These are phyloP conservation scores for Penicillium macrosclerotiorum DNA, from an alignment of 495 filamentous ascomycete species.

Conservation along the genomic window DNA sequence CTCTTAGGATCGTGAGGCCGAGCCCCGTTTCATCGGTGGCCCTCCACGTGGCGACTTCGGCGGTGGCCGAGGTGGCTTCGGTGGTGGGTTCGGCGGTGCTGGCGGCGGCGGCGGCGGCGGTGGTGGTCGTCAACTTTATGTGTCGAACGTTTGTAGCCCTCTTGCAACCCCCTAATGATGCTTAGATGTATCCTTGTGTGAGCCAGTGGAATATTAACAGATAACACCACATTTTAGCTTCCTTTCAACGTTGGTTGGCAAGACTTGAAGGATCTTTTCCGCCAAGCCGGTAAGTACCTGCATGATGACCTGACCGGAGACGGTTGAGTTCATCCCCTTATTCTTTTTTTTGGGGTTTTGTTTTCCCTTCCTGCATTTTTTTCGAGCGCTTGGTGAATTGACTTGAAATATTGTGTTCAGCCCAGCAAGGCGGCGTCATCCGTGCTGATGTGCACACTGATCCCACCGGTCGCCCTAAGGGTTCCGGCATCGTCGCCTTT, in stretches of 20 bases:
- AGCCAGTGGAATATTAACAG: conserved; percentile 18
- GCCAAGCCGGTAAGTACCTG: conserved; percentile 84
- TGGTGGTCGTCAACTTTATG: conserved; percentile 86
- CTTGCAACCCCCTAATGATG: conserved; percentile 19
- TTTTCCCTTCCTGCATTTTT: not conserved
- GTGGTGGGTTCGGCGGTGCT: conserved; percentile 42
- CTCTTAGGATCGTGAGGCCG: conserved; percentile 92
- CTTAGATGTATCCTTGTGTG: conserved; percentile 13
- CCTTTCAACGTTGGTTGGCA: conserved; percentile 98
- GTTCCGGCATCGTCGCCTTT: conserved; percentile 95
- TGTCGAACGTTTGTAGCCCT: conserved; percentile 88
- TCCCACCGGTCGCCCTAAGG: conserved; percentile 88
- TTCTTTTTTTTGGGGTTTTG: conserved; percentile 9
- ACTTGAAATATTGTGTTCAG: conserved; percentile 47
- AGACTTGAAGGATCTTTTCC: conserved; percentile 98
- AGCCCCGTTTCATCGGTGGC: conserved; percentile 85
- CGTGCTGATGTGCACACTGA: conserved; percentile 95
- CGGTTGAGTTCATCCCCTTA: conserved; percentile 8
- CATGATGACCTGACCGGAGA: not conserved
- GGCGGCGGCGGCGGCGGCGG: conserved; percentile 53
- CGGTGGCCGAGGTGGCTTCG: conserved; percentile 43
- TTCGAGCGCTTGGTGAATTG: conserved; percentile 25
- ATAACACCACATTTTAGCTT: conserved; percentile 66
- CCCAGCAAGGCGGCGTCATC: conserved; percentile 75
- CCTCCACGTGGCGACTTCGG: conserved; percentile 69